These are phyloP conservation scores for Boletus subluridellus DNA, from an alignment of 1,284 basidiomycete genomes.

Conservation along the genomic window DNA sequence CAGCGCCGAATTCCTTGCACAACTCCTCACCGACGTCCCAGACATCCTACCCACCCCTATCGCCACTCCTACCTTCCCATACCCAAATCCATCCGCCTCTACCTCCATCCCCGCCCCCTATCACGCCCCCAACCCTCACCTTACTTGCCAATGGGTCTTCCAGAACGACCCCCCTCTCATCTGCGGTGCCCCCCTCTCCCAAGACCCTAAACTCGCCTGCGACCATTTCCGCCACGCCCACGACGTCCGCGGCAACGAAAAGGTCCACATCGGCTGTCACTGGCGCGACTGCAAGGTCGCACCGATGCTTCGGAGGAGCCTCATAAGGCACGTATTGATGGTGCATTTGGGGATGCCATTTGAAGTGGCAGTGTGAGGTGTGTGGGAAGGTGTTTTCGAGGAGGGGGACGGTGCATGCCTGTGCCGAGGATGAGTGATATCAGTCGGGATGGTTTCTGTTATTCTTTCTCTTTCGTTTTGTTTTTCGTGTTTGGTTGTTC, in stretches of 20 bases:
- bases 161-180: not conserved
- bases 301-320: no score
- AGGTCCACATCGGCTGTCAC: slow-evolving; percentile 3
- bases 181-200: slow-evolving; percentile 8
- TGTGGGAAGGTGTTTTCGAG: slow-evolving; percentile 20
- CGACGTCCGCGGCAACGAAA: slow-evolving; percentile 20
- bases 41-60: not conserved
- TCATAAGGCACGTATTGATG: no score
- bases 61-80: not conserved
- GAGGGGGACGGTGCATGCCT: slow-evolving; percentile 17
- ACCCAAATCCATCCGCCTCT: not conserved
- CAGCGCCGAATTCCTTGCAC: slow-evolving; percentile 19
- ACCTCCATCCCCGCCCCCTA: not conserved
- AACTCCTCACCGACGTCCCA: slow-evolving; percentile 10
- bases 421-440: slow-evolving; percentile 3
- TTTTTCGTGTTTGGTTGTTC: not conserved
- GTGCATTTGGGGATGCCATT: slow-evolving; percentile 13
- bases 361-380: slow-evolving; percentile 17
- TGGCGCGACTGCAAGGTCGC: slow-evolving; percentile 11
- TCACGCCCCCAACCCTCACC: not conserved
- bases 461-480: not conserved
- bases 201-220: slow-evolving; percentile 6
- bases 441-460: not conserved
- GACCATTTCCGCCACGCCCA: slow-evolving; percentile 16
- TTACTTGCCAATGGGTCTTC: slow-evolving; percentile 14